A percentile compares a stretch with the other conserved stretches of the same genome.
Conservation (phyloP, 805 yeast species). For the Wickerhamiella dianesei region DNA sequence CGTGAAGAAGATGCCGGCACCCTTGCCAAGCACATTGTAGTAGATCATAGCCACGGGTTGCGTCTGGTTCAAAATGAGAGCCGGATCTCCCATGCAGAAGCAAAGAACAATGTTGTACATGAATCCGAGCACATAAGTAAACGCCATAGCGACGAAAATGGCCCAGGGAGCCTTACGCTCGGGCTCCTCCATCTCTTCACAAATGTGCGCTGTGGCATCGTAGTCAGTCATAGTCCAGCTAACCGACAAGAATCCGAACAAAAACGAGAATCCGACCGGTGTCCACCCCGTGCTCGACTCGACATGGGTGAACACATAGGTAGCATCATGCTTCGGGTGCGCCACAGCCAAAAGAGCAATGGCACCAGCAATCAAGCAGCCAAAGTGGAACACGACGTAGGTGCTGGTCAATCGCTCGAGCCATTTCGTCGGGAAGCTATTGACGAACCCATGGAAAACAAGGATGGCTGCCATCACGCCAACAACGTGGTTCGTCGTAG, state of each 20-base stretch:
- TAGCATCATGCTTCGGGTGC: conserved; percentile 32
- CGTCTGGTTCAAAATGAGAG: conserved; percentile 13
- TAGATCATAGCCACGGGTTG: conserved; percentile 56
- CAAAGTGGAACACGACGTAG: conserved; percentile 37
- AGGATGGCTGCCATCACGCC: conserved; percentile 32
- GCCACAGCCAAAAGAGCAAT: conserved; percentile 43
- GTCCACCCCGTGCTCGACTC: conserved; percentile 40
- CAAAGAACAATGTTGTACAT: conserved; percentile 23
- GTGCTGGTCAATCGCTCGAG: conserved; percentile 39
- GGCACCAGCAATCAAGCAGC: conserved; percentile 37
- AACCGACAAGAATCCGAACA: conserved; percentile 36
- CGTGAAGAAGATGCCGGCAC: conserved; percentile 54
- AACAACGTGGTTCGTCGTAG: conserved; percentile 20
- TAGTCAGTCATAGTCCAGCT: conserved; percentile 54
- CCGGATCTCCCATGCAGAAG: conserved; percentile 23
- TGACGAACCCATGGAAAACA: conserved; percentile 35
- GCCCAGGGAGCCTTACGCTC: conserved; percentile 45
- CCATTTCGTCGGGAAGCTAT: conserved; percentile 39
- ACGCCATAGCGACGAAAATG: conserved; percentile 34
- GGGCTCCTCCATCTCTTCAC: conserved; percentile 54
- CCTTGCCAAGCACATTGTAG: conserved; percentile 48
- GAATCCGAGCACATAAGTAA: conserved; percentile 24
- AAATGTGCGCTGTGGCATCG: conserved; percentile 59
- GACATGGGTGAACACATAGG: conserved; percentile 36
- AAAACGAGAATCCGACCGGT: conserved; percentile 41